phyloP scores from a whole-genome alignment of 2,329 filamentous ascomycete genomes.

The Aureobasidium uvarum region DNA sequence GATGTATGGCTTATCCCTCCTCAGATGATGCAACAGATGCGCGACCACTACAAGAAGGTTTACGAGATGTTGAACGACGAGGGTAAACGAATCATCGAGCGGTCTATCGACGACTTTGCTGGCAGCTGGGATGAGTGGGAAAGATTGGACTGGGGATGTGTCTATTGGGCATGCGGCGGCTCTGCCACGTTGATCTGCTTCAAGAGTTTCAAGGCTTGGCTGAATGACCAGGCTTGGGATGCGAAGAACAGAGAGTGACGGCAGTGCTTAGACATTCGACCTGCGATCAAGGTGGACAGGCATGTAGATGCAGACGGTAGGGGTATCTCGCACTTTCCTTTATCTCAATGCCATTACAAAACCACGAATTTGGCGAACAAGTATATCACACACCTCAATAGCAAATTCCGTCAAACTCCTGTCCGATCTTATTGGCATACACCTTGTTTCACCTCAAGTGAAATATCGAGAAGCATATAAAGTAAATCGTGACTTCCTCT shows the following conservation, averaged over 20 bases:
- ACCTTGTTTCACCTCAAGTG: no score
- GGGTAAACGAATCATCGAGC: conserved; percentile 2
- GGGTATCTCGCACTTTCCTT: background rate
- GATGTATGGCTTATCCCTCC: conserved; percentile 8
- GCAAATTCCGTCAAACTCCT: no score
- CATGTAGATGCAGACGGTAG: background rate
- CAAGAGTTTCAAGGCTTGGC: conserved; percentile 13
- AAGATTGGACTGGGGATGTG: conserved; percentile 8
- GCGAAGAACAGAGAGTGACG: background rate
- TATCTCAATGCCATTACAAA: no score
- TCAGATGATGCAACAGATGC: background rate
- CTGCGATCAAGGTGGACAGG: no score
- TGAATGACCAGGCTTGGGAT: background rate
- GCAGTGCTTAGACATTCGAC: background rate
- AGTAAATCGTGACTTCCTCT: no score
- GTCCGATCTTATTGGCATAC: background rate
- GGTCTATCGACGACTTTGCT: conserved; percentile 15
- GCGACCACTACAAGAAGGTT: background rate
- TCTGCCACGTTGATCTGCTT: background rate
- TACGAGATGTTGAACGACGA: background rate
- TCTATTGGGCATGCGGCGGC: background rate
- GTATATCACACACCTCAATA: no score
- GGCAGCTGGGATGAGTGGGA: conserved; percentile 14
- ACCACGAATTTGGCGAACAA: no score
- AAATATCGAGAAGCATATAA: background rate